Percentiles rank a stretch among this genome's conserved stretches.
These are phyloP conservation scores for Giardia muris DNA, from an alignment of 208 protist species.

Conservation along the genomic window DNA sequence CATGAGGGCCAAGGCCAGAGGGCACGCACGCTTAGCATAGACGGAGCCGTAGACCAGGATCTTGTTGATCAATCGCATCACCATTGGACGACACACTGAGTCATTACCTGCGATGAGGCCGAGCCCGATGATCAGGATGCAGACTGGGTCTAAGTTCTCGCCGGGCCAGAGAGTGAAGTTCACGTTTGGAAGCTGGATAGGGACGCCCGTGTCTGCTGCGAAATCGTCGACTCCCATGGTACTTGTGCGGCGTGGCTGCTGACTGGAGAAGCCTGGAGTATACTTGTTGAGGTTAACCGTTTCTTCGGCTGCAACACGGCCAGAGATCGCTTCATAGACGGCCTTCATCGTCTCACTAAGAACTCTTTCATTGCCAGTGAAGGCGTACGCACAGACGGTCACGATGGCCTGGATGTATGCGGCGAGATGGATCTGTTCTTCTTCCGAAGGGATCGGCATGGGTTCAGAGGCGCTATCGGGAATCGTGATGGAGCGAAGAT, in stretches of 20 bases:
- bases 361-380: background rate
- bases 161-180: conserved; percentile 9
- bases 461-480: background rate
- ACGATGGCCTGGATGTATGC: conserved; percentile 5
- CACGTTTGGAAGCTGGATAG: background rate
- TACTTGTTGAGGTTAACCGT: conserved; percentile 9
- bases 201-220: background rate
- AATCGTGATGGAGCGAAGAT: background rate
- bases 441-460: background rate
- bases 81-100: background rate
- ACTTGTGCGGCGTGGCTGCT: background rate
- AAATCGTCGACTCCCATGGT: background rate
- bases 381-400: conserved; percentile 5
- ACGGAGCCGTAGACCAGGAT: background rate
- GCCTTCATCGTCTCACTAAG: background rate
- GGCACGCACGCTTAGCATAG: background rate
- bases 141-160: background rate
- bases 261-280: background rate
- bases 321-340: background rate
- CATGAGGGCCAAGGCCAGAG: background rate
- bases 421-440: conserved; percentile 3
- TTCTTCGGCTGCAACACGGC: conserved; percentile 23
- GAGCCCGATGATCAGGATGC: background rate
- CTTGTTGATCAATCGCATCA: background rate
- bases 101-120: background rate